Evolutionary conservation across 352 stramenopile species (phyloP).

Genomic region (Pythium dissimile): DNA sequence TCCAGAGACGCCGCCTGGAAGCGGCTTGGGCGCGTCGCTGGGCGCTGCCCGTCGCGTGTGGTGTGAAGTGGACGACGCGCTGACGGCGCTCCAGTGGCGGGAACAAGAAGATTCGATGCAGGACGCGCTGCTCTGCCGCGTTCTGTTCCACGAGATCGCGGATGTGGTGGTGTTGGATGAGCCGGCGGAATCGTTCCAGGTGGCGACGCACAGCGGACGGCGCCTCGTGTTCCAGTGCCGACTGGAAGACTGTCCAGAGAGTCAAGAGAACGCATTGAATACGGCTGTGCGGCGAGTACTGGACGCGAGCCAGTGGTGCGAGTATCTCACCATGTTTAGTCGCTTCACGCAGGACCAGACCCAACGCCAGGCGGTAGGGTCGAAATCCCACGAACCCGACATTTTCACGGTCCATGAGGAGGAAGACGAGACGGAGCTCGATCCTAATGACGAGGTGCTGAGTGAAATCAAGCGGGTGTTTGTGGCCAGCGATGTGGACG

Average conservation of each 20-base stretch:
- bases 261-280: background rate
- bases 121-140: constrained; percentile 4
- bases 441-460: constrained; percentile 9
- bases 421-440: background rate
- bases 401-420: background rate
- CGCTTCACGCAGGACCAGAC: constrained; percentile 27
- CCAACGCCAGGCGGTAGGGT: background rate
- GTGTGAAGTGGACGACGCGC: constrained; percentile 48
- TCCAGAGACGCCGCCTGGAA: background rate
- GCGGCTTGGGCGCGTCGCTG: background rate
- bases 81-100: constrained; percentile 46
- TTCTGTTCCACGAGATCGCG: constrained; percentile 35
- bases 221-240: constrained; percentile 50
- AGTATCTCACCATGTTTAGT: constrained; percentile 47
- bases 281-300: constrained; percentile 2
- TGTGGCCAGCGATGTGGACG: constrained; percentile 14
- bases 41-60: constrained; percentile 39
- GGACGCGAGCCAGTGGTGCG: constrained; percentile 40
- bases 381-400: no score
- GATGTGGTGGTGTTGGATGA: constrained; percentile 22
- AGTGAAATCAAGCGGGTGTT: constrained; percentile 27
- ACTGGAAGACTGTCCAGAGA: constrained; percentile 1
- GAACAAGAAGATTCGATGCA: constrained; percentile 18
- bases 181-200: constrained; percentile 30
- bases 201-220: constrained; percentile 30